A percentile compares a stretch with the other conserved stretches of the same genome.
These are phyloP conservation scores for Saccharomyces hybrid DNA, from an alignment of 1,139 yeast species.

Conservation along the genomic window DNA sequence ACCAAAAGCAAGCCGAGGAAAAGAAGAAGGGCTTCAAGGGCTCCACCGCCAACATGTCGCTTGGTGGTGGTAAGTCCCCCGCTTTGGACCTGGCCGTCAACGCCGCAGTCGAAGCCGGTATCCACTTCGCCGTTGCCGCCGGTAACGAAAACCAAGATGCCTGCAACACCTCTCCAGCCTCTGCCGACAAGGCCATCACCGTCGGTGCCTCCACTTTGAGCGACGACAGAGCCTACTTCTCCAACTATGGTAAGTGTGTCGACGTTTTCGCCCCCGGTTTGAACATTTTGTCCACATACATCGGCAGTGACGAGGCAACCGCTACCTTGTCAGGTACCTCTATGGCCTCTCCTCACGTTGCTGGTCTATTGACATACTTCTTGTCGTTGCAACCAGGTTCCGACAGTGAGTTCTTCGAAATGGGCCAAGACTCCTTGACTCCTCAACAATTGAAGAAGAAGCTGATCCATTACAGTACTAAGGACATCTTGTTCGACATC, in stretches of 20 bases:
- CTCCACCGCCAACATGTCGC: constrained; percentile 83
- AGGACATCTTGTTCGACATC: constrained; percentile 57
- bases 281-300: constrained; percentile 75
- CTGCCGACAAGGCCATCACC: constrained; percentile 66
- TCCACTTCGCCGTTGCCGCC: constrained; percentile 83
- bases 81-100: constrained; percentile 75
- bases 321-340: constrained; percentile 96
- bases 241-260: constrained; percentile 79
- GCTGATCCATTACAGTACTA: constrained; percentile 72
- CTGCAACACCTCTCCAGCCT: constrained; percentile 76
- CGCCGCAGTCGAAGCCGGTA: constrained; percentile 75
- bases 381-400: constrained; percentile 85
- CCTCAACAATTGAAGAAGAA: constrained; percentile 88
- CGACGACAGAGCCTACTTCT: constrained; percentile 71
- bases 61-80: constrained; percentile 82
- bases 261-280: constrained; percentile 83
- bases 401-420: constrained; percentile 61
- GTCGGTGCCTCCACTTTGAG: constrained; percentile 78
- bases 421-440: constrained; percentile 53
- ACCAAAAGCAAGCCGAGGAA: constrained; percentile 47
- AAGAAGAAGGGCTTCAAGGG: constrained; percentile 64
- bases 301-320: constrained; percentile 75
- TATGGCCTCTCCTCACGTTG: constrained; percentile 97
- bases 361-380: constrained; percentile 84
- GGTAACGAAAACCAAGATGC: constrained; percentile 86